Evolutionary conservation across 2,329 filamentous ascomycete genomes (phyloP), one percentile per base, ranked within the genome.

Genomic region (Xylariaceae sp.): DNA sequence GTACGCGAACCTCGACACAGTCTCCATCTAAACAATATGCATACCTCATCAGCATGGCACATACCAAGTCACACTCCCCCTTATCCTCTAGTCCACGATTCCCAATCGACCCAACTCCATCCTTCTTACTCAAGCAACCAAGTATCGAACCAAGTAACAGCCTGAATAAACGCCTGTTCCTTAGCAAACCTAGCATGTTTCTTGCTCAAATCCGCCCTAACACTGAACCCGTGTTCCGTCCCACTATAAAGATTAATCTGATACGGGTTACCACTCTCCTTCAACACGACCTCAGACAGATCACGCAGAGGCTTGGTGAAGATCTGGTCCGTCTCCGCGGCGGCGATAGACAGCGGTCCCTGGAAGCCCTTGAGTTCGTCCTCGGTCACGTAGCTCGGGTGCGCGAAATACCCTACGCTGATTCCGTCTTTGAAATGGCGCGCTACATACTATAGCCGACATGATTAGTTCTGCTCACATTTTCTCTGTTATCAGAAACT

Each of bases 121-220:
- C 22, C 22, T 4, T 5, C 22, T 7, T 27, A 27, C 4, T 27
- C 22, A 27, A 27, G 22, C 22, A 32, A 45, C 6, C 43, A 64
- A 45, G 52, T 56, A 58, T 87, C 78, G 58, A 95, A 90, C 89
- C 89, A 95, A 45, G 74, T 66, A 45, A 90, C 75, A 33, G 88
- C 88, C 75, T 94, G 89, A 56, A 76, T 62, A 65, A 94, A 94
- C 5, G 89, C 89, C 70, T 86, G 82, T 71, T 95, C 87, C 77
- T 89, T 91, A 35, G 87, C 85, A 60, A 79, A 92, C 66, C 78
- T 82, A 62, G 80, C 67, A 41, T 72, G 56, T 65, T 76, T 77
- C 55, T 83, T 76, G 53, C 62, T 76, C 31, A 77, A 51, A 63
- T 94, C 86, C 27, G 75, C 76, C 48, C 88, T 80, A 2, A 90